Evolutionary conservation across 805 yeast species (phyloP).

Genomic region (Candida golubevii): DNA sequence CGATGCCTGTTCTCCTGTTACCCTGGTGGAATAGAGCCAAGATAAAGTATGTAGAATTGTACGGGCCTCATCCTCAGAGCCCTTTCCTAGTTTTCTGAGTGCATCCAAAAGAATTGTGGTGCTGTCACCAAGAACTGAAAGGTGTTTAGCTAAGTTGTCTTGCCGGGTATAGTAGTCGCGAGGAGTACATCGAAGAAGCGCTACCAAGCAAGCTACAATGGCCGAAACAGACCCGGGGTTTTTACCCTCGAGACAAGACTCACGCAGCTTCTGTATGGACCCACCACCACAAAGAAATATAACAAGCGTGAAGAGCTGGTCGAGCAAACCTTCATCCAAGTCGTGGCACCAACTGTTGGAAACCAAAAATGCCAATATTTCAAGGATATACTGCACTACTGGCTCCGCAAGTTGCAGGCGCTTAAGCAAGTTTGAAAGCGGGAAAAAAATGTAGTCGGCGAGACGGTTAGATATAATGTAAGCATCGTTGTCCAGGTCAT

Average conservation of each 20-base stretch:
- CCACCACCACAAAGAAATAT: constrained; percentile 21
- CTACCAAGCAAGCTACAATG: constrained; percentile 14
- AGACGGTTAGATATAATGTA: constrained; percentile 28
- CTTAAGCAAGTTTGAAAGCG: constrained; percentile 31
- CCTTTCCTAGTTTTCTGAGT: constrained; percentile 7
- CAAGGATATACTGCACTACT: constrained; percentile 22
- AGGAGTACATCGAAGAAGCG: constrained; percentile 18
- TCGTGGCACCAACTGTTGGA: constrained; percentile 28
- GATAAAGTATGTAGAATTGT: constrained; percentile 11
- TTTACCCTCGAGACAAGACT: constrained; percentile 4
- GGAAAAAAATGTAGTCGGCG: constrained; percentile 41
- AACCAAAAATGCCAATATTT: constrained; percentile 27
- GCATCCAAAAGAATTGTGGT: constrained; percentile 24
- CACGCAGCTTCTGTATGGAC: not conserved
- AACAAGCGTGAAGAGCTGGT: constrained; percentile 34
- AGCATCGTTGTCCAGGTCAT: not conserved
- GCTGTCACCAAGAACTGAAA: constrained; percentile 28
- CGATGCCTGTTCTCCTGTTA: constrained; percentile 30
- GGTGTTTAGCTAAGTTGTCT: constrained; percentile 15
- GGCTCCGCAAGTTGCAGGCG: constrained; percentile 21
- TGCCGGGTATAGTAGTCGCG: constrained; percentile 15
- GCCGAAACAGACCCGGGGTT: constrained; percentile 17
- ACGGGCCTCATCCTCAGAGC: not conserved
- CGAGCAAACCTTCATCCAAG: constrained; percentile 22
- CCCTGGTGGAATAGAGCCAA: constrained; percentile 13